Conservation (phyloP, 2,329 filamentous ascomycete species). For the Alternaria gaisen region DNA sequence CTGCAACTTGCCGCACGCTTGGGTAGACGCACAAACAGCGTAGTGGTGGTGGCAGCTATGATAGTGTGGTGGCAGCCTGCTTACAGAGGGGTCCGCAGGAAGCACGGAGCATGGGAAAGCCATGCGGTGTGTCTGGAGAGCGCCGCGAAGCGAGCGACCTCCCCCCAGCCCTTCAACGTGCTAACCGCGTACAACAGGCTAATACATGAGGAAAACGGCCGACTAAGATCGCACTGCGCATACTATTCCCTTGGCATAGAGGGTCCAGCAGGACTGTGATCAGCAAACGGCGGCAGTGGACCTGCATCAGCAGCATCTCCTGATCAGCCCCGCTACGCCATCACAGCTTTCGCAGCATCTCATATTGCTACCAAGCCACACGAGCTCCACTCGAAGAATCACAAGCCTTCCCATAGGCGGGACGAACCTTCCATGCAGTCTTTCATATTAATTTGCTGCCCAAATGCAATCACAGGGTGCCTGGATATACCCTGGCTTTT, state of each 20-base stretch:
- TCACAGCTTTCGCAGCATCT: constrained; percentile 28
- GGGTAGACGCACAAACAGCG: constrained; percentile 13
- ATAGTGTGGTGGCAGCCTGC: constrained; percentile 27
- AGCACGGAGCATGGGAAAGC: constrained; percentile 33
- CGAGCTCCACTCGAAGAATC: constrained; percentile 25
- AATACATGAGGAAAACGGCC: constrained; percentile 31
- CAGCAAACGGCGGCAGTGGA: constrained; percentile 35
- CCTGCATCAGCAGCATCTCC: constrained; percentile 43
- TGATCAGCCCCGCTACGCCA: constrained; percentile 29
- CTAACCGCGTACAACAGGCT: constrained; percentile 41
- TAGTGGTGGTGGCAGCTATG: constrained; percentile 30
- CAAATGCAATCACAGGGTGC: constrained; percentile 28
- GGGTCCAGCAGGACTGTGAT: constrained; percentile 29
- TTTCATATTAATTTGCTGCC: constrained; percentile 36
- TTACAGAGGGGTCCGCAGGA: constrained; percentile 40
- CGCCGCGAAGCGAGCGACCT: constrained; percentile 26
- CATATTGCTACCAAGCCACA: constrained; percentile 41
- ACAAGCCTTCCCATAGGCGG: constrained; percentile 32
- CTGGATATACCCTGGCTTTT: constrained; percentile 27
- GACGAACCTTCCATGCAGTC: constrained; percentile 29
- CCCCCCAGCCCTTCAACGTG: constrained; percentile 22
- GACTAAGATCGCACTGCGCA: constrained; percentile 23
- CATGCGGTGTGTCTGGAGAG: constrained; percentile 24
- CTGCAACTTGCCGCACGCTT: constrained; percentile 31
- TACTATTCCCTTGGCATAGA: constrained; percentile 27